Evolutionary conservation across 139 green algal species (phyloP).

Genomic region (Chlamydomonas eustigma): DNA sequence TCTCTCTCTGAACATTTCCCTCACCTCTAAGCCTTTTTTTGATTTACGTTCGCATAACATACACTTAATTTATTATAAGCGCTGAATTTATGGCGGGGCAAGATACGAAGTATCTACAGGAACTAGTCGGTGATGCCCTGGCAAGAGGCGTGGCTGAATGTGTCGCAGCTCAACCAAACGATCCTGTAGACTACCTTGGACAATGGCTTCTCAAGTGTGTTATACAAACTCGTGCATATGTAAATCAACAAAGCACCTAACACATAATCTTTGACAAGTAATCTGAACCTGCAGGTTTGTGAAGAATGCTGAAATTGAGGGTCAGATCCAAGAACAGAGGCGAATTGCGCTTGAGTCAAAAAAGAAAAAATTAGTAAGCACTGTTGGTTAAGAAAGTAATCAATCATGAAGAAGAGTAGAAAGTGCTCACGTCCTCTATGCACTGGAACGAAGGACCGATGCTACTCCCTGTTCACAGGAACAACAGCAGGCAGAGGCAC

Average conservation of each 20-base stretch:
- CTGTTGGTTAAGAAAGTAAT: background rate
- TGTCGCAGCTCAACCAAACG: conserved; percentile 33
- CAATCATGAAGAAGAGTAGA: no score
- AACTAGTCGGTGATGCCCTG: conserved; percentile 39
- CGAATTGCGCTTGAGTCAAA: conserved; percentile 20
- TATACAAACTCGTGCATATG: background rate
- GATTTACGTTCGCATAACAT: no score
- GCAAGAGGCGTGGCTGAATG: conserved; percentile 31
- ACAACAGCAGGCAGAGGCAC: background rate
- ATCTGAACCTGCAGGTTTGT: conserved; percentile 38
- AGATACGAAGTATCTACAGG: conserved; percentile 37
- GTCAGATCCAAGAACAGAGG: conserved; percentile 32
- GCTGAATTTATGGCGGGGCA: conserved; percentile 7
- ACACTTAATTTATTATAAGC: no score
- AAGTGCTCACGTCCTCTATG: no score
- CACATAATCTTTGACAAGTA: no score
- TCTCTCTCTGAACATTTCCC: no score
- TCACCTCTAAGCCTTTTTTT: no score
- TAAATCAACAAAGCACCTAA: no score
- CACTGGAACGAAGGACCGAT: no score
- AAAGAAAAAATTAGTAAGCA: conserved; percentile 29
- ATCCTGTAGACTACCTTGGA: conserved; percentile 46
- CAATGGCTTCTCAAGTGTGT: conserved; percentile 41
- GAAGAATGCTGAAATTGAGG: conserved; percentile 42
- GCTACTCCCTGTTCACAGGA: background rate